These are phyloP conservation scores for Eimeria acervulina DNA, from an alignment of 169 alveolate species.

Conservation along the genomic window DNA sequence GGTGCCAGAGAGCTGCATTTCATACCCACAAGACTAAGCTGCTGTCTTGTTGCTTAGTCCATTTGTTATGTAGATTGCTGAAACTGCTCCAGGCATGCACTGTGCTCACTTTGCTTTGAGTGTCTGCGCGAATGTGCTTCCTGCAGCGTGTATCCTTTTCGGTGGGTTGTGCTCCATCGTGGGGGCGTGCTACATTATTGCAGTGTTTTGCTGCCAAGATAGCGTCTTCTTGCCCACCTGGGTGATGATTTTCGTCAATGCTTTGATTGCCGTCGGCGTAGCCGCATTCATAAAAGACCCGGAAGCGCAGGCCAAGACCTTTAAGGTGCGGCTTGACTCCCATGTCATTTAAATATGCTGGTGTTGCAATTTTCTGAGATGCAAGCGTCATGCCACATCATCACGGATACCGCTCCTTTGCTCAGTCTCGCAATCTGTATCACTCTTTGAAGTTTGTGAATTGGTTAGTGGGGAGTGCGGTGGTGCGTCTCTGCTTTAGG, in stretches of 20 bases:
- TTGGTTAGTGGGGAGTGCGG: too few relatives aligned
- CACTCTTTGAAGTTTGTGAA: background rate
- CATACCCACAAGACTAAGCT: background rate
- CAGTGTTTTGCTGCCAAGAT: slow-evolving; percentile 59
- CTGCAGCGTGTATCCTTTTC: slow-evolving; percentile 70
- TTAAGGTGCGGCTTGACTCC: background rate
- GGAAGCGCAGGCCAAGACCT: slow-evolving; percentile 68
- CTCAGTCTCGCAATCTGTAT: background rate
- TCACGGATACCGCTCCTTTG: background rate
- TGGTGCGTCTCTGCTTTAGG: slow-evolving; percentile 41
- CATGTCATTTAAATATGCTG: background rate
- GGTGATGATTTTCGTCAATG: slow-evolving; percentile 57
- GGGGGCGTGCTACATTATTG: slow-evolving; percentile 55
- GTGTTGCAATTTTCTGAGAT: background rate
- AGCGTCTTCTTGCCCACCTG: slow-evolving; percentile 40
- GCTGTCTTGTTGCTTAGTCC: background rate
- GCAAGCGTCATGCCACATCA: background rate
- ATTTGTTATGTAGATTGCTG: background rate
- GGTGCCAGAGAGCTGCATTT: background rate
- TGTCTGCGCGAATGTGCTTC: background rate
- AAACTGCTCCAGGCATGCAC: background rate
- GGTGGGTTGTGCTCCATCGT: slow-evolving; percentile 56
- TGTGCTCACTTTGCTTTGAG: background rate
- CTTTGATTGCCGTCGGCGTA: slow-evolving; percentile 46
- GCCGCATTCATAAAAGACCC: slow-evolving; percentile 63